phyloP scores from a whole-genome alignment of 148 eudicot species.

The Rhododendron mucronatum region DNA sequence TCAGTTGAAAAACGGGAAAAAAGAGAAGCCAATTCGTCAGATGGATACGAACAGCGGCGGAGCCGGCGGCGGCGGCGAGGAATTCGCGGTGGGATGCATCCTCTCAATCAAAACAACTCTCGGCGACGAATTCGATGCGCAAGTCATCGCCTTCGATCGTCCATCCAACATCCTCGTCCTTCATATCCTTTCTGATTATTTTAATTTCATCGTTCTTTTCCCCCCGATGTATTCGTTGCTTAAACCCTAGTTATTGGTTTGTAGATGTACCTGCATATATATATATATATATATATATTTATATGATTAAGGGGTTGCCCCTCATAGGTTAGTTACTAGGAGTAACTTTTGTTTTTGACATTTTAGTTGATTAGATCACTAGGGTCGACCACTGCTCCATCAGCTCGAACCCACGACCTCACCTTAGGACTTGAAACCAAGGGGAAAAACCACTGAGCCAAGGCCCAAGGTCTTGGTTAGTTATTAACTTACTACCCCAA shows the following conservation, averaged over 20 bases:
- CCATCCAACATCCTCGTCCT: slow-evolving; percentile 78
- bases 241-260: neutral
- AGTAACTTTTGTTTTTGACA: too few species aligned
- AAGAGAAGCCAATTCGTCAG: neutral
- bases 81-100: slow-evolving; percentile 67
- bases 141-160: slow-evolving; percentile 71
- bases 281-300: neutral
- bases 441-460: too few species aligned
- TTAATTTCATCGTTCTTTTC: neutral
- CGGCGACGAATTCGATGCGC: slow-evolving; percentile 88
- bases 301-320: neutral
- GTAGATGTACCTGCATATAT: neutral
- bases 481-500: neutral
- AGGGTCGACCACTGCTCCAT: too few species aligned
- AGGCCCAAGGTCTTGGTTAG: too few species aligned
- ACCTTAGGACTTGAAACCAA: too few species aligned
- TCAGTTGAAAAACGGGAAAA: neutral
- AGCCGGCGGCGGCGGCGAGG: slow-evolving; percentile 41
- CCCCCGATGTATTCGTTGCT: neutral
- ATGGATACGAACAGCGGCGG: slow-evolving; percentile 29
- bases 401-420: too few species aligned
- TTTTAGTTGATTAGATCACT: too few species aligned
- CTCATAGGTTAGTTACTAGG: neutral
- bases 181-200: slow-evolving; percentile 61
- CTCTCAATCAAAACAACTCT: slow-evolving; percentile 83